phyloP scores from a whole-genome alignment of 345 rosid species.

The Crucihimalaya himalaica region DNA sequence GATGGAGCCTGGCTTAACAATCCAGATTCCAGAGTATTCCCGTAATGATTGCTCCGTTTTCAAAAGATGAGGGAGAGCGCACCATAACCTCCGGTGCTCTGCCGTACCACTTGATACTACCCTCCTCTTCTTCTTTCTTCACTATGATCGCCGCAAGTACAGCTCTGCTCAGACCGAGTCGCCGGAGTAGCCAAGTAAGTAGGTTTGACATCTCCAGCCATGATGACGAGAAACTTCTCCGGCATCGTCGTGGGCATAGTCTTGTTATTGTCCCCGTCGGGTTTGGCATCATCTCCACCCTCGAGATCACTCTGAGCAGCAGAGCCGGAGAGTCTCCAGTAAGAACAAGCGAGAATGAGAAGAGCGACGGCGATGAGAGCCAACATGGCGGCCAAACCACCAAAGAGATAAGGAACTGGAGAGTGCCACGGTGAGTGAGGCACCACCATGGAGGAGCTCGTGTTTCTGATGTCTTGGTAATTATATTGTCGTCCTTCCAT shows the following conservation, averaged over 20 bases:
- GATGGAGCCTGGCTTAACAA: not conserved
- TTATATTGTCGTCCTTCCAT: conserved; percentile 48
- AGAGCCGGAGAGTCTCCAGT: conserved; percentile 70
- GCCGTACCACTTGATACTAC: conserved; percentile 23
- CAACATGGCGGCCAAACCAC: conserved; percentile 89
- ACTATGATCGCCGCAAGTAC: conserved; percentile 44
- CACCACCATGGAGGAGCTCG: conserved; percentile 31
- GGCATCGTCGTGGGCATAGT: conserved; percentile 33
- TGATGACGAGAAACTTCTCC: conserved; percentile 76
- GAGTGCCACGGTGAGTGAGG: conserved; percentile 82
- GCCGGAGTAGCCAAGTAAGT: conserved; percentile 74
- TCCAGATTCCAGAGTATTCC: not conserved
- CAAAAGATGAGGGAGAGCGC: not conserved
- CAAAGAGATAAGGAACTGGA: conserved; percentile 89
- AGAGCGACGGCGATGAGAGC: conserved; percentile 84
- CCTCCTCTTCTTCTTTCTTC: conserved; percentile 21
- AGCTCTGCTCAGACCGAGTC: conserved; percentile 35
- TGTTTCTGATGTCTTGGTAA: conserved; percentile 15
- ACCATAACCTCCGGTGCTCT: conserved; percentile 13
- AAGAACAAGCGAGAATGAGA: conserved; percentile 79
- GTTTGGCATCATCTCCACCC: conserved; percentile 51
- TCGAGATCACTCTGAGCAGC: conserved; percentile 51
- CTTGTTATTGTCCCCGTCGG: conserved; percentile 18
- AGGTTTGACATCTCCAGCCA: conserved; percentile 77
- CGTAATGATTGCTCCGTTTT: not conserved